Evolutionary conservation across 768 basidiomycete genomes (phyloP), one percentile per base, ranked within the genome.

Genomic region (Cytidiella melzeri): DNA sequence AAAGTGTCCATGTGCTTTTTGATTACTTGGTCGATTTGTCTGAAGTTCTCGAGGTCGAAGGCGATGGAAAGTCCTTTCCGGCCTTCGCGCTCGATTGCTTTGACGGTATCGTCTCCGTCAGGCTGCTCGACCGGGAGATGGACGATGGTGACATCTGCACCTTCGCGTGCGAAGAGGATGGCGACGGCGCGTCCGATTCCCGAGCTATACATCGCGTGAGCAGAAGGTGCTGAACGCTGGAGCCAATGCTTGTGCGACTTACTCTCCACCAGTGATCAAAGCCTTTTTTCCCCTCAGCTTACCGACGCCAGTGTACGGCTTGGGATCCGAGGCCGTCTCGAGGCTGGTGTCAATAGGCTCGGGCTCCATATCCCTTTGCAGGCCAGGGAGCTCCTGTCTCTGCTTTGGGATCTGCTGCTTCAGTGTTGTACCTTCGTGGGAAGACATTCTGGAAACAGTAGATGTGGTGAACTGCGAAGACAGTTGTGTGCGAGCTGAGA

Each of bases 101-200:
- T 66, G 58, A 80, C 77, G 11, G 73, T 72, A 41, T 69, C 67
- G 45, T 77, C 67, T 1, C 77, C 77, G 54, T 83, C 81, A 40
- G 72, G 66, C 51, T 74, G 67, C 59, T 83, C 83, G 52, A 77
- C 67, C 1, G 76, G 73, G 1, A 83, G 71, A 61, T 80, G 73
- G 6, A 75, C 68, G 45, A 77, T 70, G 4, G 77, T 76, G 48
- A 80, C 70, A 42, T 74, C 76, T 4, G 72, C 64, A n/a, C 77
- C 79, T 56, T 81, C 75, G 13, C 73, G 69, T 1, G 76, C 74
- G 59, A 76, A 80, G 55, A 74, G 65, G 39, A 74, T 69, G 3
- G 77, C 73, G 2, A 72, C 71, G 3, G 73, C 63, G 2, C 74
- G 69, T n/a, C 77, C 78, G 43, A 80, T 80, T 18, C 78, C 77